Percentiles rank a stretch among this genome's conserved stretches.
Evolutionary conservation across 208 protist species (phyloP).

Genomic region (Leishmania arabica): DNA sequence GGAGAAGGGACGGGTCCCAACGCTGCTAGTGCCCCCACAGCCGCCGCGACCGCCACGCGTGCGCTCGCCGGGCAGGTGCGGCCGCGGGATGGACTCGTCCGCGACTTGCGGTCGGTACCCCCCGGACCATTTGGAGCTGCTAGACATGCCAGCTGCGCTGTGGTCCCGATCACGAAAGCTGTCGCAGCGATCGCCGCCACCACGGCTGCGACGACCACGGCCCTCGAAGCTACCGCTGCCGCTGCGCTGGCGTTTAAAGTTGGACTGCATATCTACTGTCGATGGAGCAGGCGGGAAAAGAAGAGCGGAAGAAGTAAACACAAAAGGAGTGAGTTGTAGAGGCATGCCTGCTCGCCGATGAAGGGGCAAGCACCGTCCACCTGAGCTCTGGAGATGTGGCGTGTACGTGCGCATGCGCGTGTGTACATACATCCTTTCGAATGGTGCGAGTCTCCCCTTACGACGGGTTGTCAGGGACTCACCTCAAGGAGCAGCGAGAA

Average conservation of each 20-base stretch:
- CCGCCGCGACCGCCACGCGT: constrained; percentile 6
- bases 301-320: not conserved
- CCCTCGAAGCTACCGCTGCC: constrained; percentile 17
- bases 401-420: not conserved
- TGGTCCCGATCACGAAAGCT: constrained; percentile 32
- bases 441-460: not conserved
- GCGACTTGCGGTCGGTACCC: constrained; percentile 57
- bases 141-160: constrained; percentile 36
- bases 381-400: not conserved
- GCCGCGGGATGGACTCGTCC: constrained; percentile 46
- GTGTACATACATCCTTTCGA: not conserved
- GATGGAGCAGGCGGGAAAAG: not conserved
- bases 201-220: constrained; percentile 13
- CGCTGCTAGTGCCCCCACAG: constrained; percentile 3
- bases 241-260: constrained; percentile 39
- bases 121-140: constrained; percentile 33
- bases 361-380: not conserved
- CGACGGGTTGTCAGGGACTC: not conserved
- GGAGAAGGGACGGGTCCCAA: constrained; percentile 5
- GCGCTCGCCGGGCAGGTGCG: constrained; percentile 26
- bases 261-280: constrained; percentile 17
- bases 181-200: constrained; percentile 11
- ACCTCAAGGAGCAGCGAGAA: not conserved
- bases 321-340: not conserved
- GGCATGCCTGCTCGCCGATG: not conserved